Percentiles rank a stretch among this genome's conserved stretches.
These are phyloP conservation scores for Daldinia grandis DNA, from an alignment of 495 filamentous ascomycete species.

Conservation along the genomic window DNA sequence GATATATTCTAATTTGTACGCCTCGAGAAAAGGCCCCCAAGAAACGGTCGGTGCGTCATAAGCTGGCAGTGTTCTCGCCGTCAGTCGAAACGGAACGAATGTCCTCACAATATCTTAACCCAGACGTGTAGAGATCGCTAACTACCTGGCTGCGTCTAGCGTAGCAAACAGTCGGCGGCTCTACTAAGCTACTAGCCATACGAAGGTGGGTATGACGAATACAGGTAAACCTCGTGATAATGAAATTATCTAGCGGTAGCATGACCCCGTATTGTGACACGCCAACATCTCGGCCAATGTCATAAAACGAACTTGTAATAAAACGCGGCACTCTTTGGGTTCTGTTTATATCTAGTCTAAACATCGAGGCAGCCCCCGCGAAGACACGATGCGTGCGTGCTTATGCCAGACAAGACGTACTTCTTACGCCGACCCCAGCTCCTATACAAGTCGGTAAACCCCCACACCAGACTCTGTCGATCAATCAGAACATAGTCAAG, in stretches of 20 bases:
- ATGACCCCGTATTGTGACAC: slow-evolving; percentile 36
- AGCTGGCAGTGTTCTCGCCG: neutral
- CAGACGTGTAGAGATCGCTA: neutral
- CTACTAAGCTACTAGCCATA: slow-evolving; percentile 9
- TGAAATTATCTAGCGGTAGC: slow-evolving; percentile 31
- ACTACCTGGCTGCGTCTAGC: neutral
- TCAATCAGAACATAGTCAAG: neutral
- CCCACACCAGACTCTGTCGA: slow-evolving; percentile 1
- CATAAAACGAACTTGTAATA: neutral
- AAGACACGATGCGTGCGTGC: slow-evolving; percentile 1
- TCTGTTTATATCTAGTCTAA: neutral
- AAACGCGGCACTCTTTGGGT: neutral
- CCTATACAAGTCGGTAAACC: neutral
- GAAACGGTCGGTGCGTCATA: neutral
- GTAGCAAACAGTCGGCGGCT: slow-evolving; percentile 11
- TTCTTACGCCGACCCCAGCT: neutral
- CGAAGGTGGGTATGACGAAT: slow-evolving; percentile 36
- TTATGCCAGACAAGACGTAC: neutral
- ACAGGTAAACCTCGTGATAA: slow-evolving; percentile 24
- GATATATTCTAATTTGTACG: neutral
- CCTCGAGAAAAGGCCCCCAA: neutral
- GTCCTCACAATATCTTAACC: neutral
- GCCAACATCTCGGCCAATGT: slow-evolving; percentile 18
- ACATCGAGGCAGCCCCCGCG: neutral
- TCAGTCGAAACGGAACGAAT: neutral